Percentiles rank a stretch among this genome's conserved stretches.
Evolutionary conservation across 2,329 filamentous ascomycete species (phyloP).

Genomic region (Phyllosticta paracitricarpa): DNA sequence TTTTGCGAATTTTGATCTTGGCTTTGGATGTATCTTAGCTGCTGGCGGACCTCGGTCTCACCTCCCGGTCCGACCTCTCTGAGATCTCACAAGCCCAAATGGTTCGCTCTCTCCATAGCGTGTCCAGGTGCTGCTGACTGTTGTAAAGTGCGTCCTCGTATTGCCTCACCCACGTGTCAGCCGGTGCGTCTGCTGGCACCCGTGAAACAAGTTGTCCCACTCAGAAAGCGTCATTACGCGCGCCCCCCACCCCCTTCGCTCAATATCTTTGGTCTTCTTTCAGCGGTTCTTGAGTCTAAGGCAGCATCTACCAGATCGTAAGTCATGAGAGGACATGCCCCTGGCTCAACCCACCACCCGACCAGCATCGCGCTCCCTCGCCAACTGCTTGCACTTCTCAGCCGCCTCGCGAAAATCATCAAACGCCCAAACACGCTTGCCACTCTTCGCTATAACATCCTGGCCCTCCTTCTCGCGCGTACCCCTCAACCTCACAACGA

Average conservation of each 20-base stretch:
- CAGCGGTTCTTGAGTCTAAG: neutral
- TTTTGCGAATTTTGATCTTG: neutral
- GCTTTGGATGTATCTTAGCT: conserved; percentile 7
- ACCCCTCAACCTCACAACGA: conserved; percentile 67
- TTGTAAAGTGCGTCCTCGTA: neutral
- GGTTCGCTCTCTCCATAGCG: neutral
- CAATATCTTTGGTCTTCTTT: neutral
- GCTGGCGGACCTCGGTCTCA: neutral
- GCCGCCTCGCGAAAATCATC: conserved; percentile 68
- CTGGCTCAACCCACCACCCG: neutral
- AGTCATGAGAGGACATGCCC: too few species aligned
- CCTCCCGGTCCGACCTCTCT: neutral
- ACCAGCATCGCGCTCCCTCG: conserved; percentile 15
- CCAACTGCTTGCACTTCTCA: conserved; percentile 53
- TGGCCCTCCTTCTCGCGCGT: conserved; percentile 64
- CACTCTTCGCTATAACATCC: conserved; percentile 58
- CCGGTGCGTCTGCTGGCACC: neutral
- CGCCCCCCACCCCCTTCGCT: neutral
- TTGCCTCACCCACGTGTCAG: neutral
- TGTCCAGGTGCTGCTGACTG: neutral
- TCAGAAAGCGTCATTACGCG: neutral
- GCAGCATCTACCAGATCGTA: too few species aligned
- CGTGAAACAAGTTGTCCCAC: neutral
- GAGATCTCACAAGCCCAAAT: neutral
- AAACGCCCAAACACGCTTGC: conserved; percentile 58